Conservation (phyloP, 768 basidiomycete species). For the Suillus occidentalis region DNA sequence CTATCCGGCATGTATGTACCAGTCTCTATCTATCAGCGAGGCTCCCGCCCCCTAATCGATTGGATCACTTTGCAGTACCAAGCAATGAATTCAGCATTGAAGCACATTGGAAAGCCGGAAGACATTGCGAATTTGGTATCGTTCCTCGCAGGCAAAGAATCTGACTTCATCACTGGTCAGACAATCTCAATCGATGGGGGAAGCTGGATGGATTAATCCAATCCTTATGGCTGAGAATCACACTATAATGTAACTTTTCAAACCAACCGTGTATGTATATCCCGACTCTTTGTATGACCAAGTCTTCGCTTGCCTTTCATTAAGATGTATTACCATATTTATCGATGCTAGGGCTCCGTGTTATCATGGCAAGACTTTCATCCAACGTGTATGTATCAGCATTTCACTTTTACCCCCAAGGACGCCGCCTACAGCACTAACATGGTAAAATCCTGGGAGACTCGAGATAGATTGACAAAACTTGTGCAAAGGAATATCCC, state of each 20-base stretch:
- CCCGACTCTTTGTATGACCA: neutral
- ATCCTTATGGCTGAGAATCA: neutral
- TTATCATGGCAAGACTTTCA: neutral
- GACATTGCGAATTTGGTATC: conserved; percentile 33
- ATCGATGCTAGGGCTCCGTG: neutral
- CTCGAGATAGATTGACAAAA: neutral
- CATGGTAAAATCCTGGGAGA: neutral
- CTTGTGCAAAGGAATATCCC: neutral
- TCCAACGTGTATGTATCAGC: neutral
- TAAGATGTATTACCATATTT: neutral
- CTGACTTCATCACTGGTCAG: conserved; percentile 31
- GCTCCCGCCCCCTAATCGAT: neutral
- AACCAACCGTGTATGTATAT: neutral
- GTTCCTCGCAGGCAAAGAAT: conserved; percentile 33
- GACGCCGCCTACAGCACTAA: conserved; percentile 27
- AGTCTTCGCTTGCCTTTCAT: neutral
- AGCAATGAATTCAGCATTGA: conserved; percentile 16
- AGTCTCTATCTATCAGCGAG: neutral
- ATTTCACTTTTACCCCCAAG: conserved; percentile 4
- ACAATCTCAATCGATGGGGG: conserved; percentile 9
- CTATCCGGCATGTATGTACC: neutral
- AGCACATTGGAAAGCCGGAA: conserved; percentile 5
- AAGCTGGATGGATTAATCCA: conserved; percentile 2
- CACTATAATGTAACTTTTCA: neutral
- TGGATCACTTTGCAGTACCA: neutral